phyloP scores from a whole-genome alignment of 2,329 filamentous ascomycete genomes.

The Fusarium palustre region DNA sequence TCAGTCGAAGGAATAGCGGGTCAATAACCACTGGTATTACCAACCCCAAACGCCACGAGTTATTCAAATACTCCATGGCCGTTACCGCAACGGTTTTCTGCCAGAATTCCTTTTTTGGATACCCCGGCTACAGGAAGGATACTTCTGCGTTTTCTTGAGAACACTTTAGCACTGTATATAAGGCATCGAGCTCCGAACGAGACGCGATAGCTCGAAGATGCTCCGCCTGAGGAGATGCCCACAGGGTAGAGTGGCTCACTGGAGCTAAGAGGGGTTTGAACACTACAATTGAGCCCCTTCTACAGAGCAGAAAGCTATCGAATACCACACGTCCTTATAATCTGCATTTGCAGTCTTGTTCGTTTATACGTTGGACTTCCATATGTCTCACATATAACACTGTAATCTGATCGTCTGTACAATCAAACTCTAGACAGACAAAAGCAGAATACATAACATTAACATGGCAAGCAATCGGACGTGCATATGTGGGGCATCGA shows the following conservation, averaged over 20 bases:
- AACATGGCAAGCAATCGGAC: slow-evolving; percentile 22
- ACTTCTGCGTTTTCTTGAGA: slow-evolving; percentile 4
- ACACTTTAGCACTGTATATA: slow-evolving; percentile 8
- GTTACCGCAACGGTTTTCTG: slow-evolving; percentile 1
- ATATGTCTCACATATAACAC: not conserved
- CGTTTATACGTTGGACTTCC: not conserved
- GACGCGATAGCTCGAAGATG: slow-evolving; percentile 32
- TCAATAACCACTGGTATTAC: slow-evolving; percentile 14
- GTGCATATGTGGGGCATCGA: slow-evolving; percentile 39
- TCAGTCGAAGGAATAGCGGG: slow-evolving; percentile 24
- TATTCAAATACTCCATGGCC: slow-evolving; percentile 11
- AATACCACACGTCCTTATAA: not conserved
- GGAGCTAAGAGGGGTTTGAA: slow-evolving; percentile 24
- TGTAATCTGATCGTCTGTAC: not conserved
- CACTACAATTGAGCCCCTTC: not conserved
- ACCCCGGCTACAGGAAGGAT: not conserved
- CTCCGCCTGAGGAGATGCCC: slow-evolving; percentile 33
- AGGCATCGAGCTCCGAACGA: slow-evolving; percentile 30
- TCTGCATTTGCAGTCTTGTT: not conserved
- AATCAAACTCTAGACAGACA: not conserved
- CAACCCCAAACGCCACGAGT: slow-evolving; percentile 15
- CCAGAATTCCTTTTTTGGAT: not conserved
- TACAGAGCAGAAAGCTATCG: not conserved
- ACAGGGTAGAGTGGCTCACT: slow-evolving; percentile 27
- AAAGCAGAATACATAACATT: slow-evolving; percentile 18